These are phyloP conservation scores for Pestalotiopsis fici DNA, from an alignment of 2,329 filamentous ascomycete species.

Conservation along the genomic window DNA sequence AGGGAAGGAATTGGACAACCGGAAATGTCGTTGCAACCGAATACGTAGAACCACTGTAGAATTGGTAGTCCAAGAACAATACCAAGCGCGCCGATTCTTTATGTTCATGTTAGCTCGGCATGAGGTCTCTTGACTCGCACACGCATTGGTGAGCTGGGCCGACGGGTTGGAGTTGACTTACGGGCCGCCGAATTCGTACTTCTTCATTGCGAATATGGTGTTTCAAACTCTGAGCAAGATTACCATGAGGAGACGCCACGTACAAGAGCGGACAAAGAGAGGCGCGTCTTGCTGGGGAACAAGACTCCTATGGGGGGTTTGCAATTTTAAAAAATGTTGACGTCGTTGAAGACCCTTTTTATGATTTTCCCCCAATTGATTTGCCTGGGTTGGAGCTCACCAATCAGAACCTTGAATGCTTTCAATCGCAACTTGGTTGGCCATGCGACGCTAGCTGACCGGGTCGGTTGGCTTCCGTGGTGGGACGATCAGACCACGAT, in stretches of 20 bases:
- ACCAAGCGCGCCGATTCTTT: conserved; percentile 73
- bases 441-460: not conserved
- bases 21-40: conserved; percentile 88
- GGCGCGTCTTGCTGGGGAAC: not conserved
- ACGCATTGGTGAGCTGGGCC: not conserved
- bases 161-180: conserved; percentile 26
- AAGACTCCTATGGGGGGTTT: not conserved
- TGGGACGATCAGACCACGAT: not conserved
- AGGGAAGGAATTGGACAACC: conserved; percentile 87
- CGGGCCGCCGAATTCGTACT: conserved; percentile 50
- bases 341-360: conserved; percentile 9
- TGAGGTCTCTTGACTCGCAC: conserved; percentile 1
- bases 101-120: not conserved
- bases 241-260: not conserved
- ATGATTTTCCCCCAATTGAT: not conserved
- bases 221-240: not conserved
- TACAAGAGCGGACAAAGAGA: not conserved
- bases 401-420: not conserved
- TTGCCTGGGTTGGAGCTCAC: not conserved
- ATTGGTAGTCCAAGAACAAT: conserved; percentile 82
- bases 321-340: conserved; percentile 5
- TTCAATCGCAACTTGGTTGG: not conserved
- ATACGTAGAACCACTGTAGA: conserved; percentile 76
- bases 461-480: conserved; percentile 1
- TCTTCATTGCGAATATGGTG: conserved; percentile 28